Conservation (phyloP, 331 rosid genomes). For the Pyracantha coccinea region DNA sequence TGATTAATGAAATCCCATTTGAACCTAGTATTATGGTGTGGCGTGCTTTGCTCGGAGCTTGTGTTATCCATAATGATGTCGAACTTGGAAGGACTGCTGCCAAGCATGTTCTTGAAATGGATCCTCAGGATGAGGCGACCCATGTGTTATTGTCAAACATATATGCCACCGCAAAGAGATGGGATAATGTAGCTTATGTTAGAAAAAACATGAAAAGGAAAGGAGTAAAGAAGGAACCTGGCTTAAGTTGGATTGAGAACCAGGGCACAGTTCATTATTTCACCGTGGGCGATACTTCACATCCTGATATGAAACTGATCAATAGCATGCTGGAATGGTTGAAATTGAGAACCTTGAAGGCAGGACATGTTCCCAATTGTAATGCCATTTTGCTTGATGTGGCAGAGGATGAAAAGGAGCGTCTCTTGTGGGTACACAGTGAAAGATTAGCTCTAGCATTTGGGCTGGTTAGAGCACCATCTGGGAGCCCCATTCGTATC, state of each 20-base stretch:
- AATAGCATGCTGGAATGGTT: slow-evolving; percentile 38
- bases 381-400: slow-evolving; percentile 31
- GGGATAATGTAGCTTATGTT: slow-evolving; percentile 38
- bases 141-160: slow-evolving; percentile 44
- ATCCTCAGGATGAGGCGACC: slow-evolving; percentile 43
- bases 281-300: slow-evolving; percentile 36
- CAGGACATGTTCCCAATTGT: slow-evolving; percentile 33
- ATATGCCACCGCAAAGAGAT: slow-evolving; percentile 34
- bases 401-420: slow-evolving; percentile 38
- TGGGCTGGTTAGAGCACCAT: slow-evolving; percentile 29
- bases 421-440: slow-evolving; percentile 40
- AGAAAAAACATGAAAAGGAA: slow-evolving; percentile 44
- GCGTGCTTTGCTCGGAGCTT: slow-evolving; percentile 55
- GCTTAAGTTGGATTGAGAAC: slow-evolving; percentile 51
- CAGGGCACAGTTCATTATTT: slow-evolving; percentile 42
- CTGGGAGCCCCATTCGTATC: slow-evolving; percentile 37
- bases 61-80: slow-evolving; percentile 37
- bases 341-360: slow-evolving; percentile 30
- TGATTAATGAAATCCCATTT: slow-evolving; percentile 39
- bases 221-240: slow-evolving; percentile 51
- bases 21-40: slow-evolving; percentile 49
- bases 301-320: slow-evolving; percentile 38
- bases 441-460: slow-evolving; percentile 50
- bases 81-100: slow-evolving; percentile 42
- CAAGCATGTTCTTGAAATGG: slow-evolving; percentile 39